Evolutionary conservation across 2,329 filamentous ascomycete species (phyloP), one percentile per base, ranked within the genome.

Genomic region (Penicillium sp.): DNA sequence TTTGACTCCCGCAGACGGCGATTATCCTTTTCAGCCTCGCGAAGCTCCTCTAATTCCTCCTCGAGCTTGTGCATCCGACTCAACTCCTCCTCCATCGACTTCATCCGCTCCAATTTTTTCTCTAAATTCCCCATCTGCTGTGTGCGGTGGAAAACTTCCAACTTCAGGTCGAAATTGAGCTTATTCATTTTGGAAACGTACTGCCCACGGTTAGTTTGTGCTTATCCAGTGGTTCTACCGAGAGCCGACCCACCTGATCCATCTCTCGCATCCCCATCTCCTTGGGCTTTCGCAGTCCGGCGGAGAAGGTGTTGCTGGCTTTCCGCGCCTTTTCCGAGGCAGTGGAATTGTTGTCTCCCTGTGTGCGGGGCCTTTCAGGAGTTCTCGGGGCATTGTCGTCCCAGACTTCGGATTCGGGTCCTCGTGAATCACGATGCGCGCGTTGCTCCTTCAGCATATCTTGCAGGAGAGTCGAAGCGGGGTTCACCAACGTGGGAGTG

Each of bases 151-250:
- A 71, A 73, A 1, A 75, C 67, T 33, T 74, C 71, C 13, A 75
- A 63, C 57, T 75, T 75, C 51, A 75, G 50, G 54, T 75, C 72
- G 48, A 75, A 75, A 27, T 74, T 75, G 20, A 72, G 62, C 51
- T 74, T 75, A 45, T 70, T 75, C 45, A 74, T 67, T 54, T 73
- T 74, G 1, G 71, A 74, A 39, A 75, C 67, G 53, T 75, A 74
- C 72, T 75, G 50, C n/a, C 33, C 8, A 5, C 2, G 31, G 57
- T 69, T 44, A 68, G 51, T 42, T 38, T 27, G 42, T 40, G 30
- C 40, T 18, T 11, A 44, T 35, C 16, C 45, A 27, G 20, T 14
- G 40, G 16, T 24, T 22, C 9, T n/a, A 25, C 7, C 25, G 18
- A 27, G 25, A 10, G 44, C 2, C 4, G 20, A 63, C 68, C 53